Base-by-base conservation (phyloP, 495 filamentous ascomycete genomes). In the Xylaria palmicola region DNA sequence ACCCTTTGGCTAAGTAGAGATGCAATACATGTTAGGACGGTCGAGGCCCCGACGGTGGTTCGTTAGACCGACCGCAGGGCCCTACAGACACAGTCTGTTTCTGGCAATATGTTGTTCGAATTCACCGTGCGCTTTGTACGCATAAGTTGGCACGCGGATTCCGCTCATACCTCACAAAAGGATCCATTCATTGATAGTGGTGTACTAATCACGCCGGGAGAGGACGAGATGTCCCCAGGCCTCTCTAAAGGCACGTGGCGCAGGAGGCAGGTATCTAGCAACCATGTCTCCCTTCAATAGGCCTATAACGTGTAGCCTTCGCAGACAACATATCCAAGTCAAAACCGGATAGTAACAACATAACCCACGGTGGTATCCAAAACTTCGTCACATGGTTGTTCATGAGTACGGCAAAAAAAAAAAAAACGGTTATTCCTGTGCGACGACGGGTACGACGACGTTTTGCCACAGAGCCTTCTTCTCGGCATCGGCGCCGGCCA, bases 381-480 rank as follows among this genome's bases (percentile, higher is more conserved):
- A 13, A 34, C 9, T 51, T 17, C 9, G 39, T 34, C 17, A 29
- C 0, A 20, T 49, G 29, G 20, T 1, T 20, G 15, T n/a, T 8
- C 8, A 48, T 24, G 37, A 32, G 19, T 17, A 7, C 0, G 24
- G 13, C 12, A 1, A 36, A 30, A 30, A 43, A 2, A 32, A 15
- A 19, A 1, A 36, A 30, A 30, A 43, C 19, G 30, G 44, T 71
- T 44, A 71, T 62, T 72, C 71, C 64, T 75, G 72, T 50, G 72
- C 72, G 53, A 76, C 71, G 36, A 72, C 68, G n/a, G 74, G 72
- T 17, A 74, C 68, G 27, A 76, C 71, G 9, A 76, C 74, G 22
- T 47, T 70, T 65, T 62, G 27, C 72, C 72, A 76, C 40, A 76
- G 12, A 49, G 63, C 62, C 62, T 45, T 64, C 63, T 71, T 76